A percentile compares a stretch with the other conserved stretches of the same genome.
These are phyloP conservation scores for Stagonosporopsis cucurbitacearum DNA, from an alignment of 2,329 filamentous ascomycete genomes.

Conservation along the genomic window DNA sequence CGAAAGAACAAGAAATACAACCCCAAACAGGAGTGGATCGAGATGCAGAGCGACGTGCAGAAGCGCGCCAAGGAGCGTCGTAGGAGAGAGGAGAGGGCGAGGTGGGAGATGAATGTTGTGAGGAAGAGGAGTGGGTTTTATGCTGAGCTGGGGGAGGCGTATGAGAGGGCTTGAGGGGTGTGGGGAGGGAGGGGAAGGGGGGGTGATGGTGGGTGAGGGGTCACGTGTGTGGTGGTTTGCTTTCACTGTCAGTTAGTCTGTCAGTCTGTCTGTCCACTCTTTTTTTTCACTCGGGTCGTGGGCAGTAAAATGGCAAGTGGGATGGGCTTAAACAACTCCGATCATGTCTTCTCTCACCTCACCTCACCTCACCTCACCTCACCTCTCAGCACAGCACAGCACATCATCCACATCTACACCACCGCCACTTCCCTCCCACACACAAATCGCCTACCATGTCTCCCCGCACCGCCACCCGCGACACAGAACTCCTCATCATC, in stretches of 20 bases:
- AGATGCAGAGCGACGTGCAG: conserved; percentile 16
- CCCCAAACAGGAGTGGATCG: conserved; percentile 15
- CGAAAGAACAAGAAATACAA: conserved; percentile 4
- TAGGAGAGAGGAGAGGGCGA: conserved; percentile 13
- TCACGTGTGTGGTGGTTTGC: not conserved
- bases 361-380: no score
- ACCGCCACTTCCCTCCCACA: no score
- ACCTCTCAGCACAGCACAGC: no score
- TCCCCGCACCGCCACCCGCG: not conserved
- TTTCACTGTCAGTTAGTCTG: not conserved
- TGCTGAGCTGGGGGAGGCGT: conserved; percentile 13
- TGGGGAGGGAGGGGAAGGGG: not conserved
- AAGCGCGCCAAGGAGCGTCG: conserved; percentile 15
- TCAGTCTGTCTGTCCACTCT: no score
- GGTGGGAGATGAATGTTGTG: conserved; percentile 15
- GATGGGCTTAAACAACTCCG: no score
- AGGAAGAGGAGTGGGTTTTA: conserved; percentile 17
- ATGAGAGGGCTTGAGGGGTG: conserved; percentile 7
- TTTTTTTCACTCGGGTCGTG: no score
- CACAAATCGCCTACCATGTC: not conserved
- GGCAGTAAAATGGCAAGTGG: no score
- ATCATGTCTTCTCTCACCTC: no score
- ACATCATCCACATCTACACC: not conserved
- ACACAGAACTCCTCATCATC: not conserved
- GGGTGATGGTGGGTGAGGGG: not conserved